Conservation (phyloP, 106 monocot genomes). For the Acanthochlamys bracteata region DNA sequence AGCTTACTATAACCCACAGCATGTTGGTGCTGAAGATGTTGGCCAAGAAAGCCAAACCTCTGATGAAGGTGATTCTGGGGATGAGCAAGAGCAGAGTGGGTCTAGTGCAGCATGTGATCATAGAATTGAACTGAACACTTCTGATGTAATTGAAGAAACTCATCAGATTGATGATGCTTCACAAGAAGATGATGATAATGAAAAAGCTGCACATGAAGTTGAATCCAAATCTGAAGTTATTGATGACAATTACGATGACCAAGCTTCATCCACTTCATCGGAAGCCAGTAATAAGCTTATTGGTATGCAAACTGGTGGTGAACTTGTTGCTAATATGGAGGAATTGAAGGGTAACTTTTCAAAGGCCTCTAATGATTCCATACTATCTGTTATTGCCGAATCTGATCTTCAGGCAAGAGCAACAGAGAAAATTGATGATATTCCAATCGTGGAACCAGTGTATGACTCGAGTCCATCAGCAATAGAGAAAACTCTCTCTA, state of each 20-base stretch:
- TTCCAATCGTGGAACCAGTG: conserved; percentile 41
- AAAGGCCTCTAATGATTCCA: background rate
- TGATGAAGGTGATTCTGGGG: conserved; percentile 15
- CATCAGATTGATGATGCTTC: background rate
- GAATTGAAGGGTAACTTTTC: conserved; percentile 2
- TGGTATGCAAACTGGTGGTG: conserved; percentile 11
- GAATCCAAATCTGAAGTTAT: conserved; percentile 6
- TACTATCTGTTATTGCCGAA: background rate
- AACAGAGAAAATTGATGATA: conserved; percentile 21
- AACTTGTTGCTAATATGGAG: conserved; percentile 7
- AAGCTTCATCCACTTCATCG: conserved; percentile 24
- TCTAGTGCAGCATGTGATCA: background rate
- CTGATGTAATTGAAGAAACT: background rate
- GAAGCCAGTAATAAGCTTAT: conserved; percentile 17
- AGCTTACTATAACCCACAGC: background rate
- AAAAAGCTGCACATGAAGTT: conserved; percentile 2
- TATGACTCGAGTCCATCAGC: conserved; percentile 78
- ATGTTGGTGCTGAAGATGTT: conserved; percentile 7
- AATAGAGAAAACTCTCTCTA: conserved; percentile 28
- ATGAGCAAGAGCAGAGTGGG: conserved; percentile 18
- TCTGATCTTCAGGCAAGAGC: conserved; percentile 8
- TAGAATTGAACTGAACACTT: background rate
- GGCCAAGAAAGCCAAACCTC: conserved; percentile 17
- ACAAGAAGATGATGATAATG: background rate
- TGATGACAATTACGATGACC: conserved; percentile 20